Evolutionary conservation across 208 protist genomes (phyloP).

Genomic region (Trypanosoma avium): DNA sequence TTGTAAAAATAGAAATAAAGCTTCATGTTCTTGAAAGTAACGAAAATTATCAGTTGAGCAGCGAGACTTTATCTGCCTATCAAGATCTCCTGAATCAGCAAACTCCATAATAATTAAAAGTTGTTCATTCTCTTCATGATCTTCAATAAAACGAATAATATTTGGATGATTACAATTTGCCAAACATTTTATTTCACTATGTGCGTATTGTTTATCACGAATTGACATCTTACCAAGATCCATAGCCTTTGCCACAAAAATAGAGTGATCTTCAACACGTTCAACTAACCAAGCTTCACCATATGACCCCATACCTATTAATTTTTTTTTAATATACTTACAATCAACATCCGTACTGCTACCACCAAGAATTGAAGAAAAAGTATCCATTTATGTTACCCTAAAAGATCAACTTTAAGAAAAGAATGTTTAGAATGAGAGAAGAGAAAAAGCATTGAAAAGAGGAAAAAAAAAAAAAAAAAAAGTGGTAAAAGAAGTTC

Average conservation of each 20-base stretch:
- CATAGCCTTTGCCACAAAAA: conserved; percentile 87
- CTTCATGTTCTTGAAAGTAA: conserved; percentile 87
- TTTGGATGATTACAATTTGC: conserved; percentile 82
- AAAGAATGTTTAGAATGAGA: neutral
- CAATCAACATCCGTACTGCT: conserved; percentile 34
- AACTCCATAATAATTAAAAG: conserved; percentile 90
- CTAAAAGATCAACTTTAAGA: too few relatives aligned
- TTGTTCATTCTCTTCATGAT: conserved; percentile 78
- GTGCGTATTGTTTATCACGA: conserved; percentile 77
- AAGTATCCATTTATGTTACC: conserved; percentile 23
- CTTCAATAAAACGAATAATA: conserved; percentile 85
- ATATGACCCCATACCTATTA: conserved; percentile 84
- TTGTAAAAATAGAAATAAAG: conserved; percentile 85
- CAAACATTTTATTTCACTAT: conserved; percentile 88
- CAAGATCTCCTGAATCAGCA: conserved; percentile 83
- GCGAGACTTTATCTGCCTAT: conserved; percentile 78
- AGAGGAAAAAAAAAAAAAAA: neutral
- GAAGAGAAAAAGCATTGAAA: neutral
- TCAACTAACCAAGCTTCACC: conserved; percentile 85
- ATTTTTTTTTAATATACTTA: conserved; percentile 81
- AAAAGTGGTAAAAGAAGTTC: too few relatives aligned
- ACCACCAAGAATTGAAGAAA: conserved; percentile 44
- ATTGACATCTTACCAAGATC: conserved; percentile 83
- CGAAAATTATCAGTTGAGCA: conserved; percentile 43
- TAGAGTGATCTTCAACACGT: conserved; percentile 45